Evolutionary conservation across 2,329 filamentous ascomycete species (phyloP), one percentile per base, ranked within the genome.

Genomic region (Myriosclerotinia curreyana): DNA sequence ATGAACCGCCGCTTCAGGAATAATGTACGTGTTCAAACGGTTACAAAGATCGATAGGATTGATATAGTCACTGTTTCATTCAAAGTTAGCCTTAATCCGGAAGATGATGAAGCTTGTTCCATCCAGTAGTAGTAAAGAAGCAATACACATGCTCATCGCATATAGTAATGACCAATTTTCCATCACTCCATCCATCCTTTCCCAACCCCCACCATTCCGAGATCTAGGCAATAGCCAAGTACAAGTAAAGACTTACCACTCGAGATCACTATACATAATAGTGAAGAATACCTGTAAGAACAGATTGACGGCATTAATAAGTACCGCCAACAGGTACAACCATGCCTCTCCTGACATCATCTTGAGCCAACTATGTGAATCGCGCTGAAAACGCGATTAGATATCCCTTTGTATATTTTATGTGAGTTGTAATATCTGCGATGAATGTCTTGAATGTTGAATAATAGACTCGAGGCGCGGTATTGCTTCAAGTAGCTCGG

Each of bases 1-100:
- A 78, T 99, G 96, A 69, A 99, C 94, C 71, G 92, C 94, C 74
- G 95, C 95, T 85, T 99, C 96, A 76, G 95, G 95, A 75, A 99
- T 89, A 77, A 99, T 99, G 83, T 99, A 99, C 77, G 94, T 96
- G 85, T 99, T 99, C 72, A 99, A 89, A 74, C 95, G 93, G 88
- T 99, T 99, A 90, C 95, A 99, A 71, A 99, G 93, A 75, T 99
- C 95, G 82, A 99, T 99, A 53, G 95, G 95, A 83, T 99, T 99
- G 82, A 99, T 99, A 81, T 99, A 99, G 81, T 99, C 95, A 81
- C 92, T 96, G 76, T 66, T 48, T 42, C 64, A 66, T 52, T 55
- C 17, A 49, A 53, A n/a, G 36, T 61, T 55, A 65, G 61, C 34
- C 25, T 59, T 36, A 15, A 15, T 12, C 20, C 44, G 9, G 12